Evolutionary conservation across 163 green algal genomes (phyloP), one percentile per base, ranked within the genome.

Genomic region (Scenedesmus sp.): DNA sequence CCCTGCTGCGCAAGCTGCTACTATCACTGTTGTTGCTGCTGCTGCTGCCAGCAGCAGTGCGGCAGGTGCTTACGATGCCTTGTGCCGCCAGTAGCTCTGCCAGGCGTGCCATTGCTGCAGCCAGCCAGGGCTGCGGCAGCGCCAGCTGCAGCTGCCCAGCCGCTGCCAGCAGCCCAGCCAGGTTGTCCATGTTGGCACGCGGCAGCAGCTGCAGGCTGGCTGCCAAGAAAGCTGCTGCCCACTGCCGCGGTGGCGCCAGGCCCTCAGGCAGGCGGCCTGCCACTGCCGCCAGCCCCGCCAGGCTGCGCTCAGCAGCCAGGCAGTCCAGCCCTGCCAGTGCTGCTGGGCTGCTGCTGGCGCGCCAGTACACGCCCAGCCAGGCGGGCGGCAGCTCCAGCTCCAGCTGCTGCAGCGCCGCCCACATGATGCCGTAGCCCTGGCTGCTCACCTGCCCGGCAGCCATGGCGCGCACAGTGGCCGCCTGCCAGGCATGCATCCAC

Each of bases 341-440:
- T 5, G 57, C 56, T 4, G 88, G 56, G 13, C 52, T 23, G 16
- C 55, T 59, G 81, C 88, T 92, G 26, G 88, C 60, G 4, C 9
- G 13, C 81, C 79, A 92, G 62, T 88, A 92, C 5, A 52, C 57
- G 52, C 10, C n/a, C 18, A 92, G 59, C 88, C 88, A 92, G 52
- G 13, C 70, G 34, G 46, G 26, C 4, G 26, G 20, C 46, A 13
- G n/a, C 26, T 8, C 15, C 60, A 88, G 46, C 57, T 88, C 81
- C 79, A 92, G 62, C 81, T 82, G 60, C 60, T 46, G 46, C 62
- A 92, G 62, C 16, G 88, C 81, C n/a, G 67, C 54, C 81, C 88
- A 88, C 46, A 83, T 81, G 55, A 88, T 23, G 46, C 81, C 88
- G 66, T 84, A 83, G 52, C 88, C 88, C 59, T 66, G 88, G 18